Conservation (phyloP, 306 rosid genomes). For the Rosa rugosa region DNA sequence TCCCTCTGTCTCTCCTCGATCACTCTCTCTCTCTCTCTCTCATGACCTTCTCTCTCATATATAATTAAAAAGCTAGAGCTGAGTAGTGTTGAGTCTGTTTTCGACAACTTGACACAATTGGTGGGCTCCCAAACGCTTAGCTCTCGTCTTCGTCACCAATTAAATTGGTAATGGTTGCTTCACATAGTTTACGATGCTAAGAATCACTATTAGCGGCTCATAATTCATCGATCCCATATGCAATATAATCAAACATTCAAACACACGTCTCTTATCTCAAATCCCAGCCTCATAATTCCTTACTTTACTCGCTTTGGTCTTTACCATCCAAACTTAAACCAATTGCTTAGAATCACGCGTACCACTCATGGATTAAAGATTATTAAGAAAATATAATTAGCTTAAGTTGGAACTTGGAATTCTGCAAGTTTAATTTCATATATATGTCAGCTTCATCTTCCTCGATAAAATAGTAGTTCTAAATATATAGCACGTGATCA, state of each 20-base stretch:
- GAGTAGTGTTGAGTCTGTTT: background rate
- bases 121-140: background rate
- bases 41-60: background rate
- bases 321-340: background rate
- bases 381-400: background rate
- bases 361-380: background rate
- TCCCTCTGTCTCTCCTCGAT: background rate
- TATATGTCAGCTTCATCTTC: background rate
- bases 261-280: background rate
- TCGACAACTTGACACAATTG: background rate
- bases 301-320: background rate
- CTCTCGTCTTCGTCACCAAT: constrained; percentile 1
- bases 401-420: background rate
- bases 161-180: constrained; percentile 9
- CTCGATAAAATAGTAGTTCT: background rate
- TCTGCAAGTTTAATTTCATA: background rate
- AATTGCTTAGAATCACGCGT: background rate
- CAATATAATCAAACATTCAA: background rate
- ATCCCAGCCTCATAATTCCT: background rate
- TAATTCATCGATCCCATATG: constrained; percentile 3
- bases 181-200: constrained; percentile 15
- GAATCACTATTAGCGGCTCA: constrained; percentile 23
- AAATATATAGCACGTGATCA: background rate
- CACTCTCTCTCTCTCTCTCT: background rate
- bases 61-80: background rate